Evolutionary conservation across 805 yeast species (phyloP), one percentile per base, ranked within the genome.

Genomic region (Candida mattraensis): DNA sequence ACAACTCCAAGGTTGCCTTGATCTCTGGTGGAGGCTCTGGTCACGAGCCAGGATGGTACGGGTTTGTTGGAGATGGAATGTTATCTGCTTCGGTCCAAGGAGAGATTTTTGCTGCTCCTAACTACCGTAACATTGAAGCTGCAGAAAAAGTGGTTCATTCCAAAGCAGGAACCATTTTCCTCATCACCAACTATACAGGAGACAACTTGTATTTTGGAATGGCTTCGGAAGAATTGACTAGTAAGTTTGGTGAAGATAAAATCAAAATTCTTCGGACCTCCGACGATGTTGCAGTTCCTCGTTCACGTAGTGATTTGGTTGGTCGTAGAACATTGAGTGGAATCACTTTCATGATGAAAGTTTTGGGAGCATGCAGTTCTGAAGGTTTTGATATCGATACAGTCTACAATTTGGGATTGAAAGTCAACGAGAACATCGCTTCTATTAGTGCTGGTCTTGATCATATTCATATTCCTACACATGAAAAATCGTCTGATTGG

Each of bases 1-100:
- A 57, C 33, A 24, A 38, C 2, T 23, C 34, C 1, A 54, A 52
- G 19, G 66, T 64, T 9, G 44, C 66, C 1, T 42, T 66, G 18
- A 63, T 66, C 24, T 51, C 61, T 37, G 70, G 70, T 10, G 70
- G 70, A 14, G 72, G 72, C 4, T 64, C 70, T 7, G 70, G 70
- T 12, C 70, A 66, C 40, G 70, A 66, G 39, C 70, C 70, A 5
- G 69, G 69, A 1, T 62, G 62, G 60, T 54, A 59, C 35, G 70
- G 70, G 0, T 54, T 64, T 30, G 69, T 66, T 11, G 62, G 66
- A 11, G 42, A 53, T 19, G 69, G 66, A 1, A 63, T 64, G 68
- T 48, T 66, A 10, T 35, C 64, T 10, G 69, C 69, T 4, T 60
- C 64, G 15, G 69, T 65, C 16, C 68, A 63, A 37, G 70, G 70